A percentile compares a stretch with the other conserved stretches of the same genome.
Evolutionary conservation across 2,329 filamentous ascomycete genomes (phyloP).

Genomic region (Diplodia corticola): DNA sequence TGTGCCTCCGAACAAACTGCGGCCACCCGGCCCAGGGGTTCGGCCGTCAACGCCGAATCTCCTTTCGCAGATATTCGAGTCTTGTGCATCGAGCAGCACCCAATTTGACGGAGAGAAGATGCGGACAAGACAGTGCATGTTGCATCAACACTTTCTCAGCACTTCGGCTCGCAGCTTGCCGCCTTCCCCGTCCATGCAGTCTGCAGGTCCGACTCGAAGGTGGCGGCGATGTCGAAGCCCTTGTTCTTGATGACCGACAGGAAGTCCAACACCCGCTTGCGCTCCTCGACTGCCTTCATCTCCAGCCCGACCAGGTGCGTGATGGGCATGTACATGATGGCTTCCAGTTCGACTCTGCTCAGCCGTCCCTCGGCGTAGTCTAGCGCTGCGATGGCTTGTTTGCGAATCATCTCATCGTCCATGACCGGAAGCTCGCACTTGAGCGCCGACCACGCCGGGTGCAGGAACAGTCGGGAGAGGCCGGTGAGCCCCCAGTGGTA

Average conservation of each 20-base stretch:
- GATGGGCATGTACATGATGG: conserved; percentile 17
- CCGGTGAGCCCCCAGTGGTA: conserved; percentile 21
- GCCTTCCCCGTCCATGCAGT: not conserved
- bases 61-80: not conserved
- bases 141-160: not conserved
- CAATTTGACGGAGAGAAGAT: not conserved
- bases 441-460: conserved; percentile 18
- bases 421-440: conserved; percentile 18
- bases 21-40: not conserved
- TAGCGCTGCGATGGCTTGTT: conserved; percentile 18
- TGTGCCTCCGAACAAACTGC: not conserved
- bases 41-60: no score
- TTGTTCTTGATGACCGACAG: conserved; percentile 15
- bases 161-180: not conserved
- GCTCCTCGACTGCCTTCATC: conserved; percentile 18
- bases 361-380: conserved; percentile 14
- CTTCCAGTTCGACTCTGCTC: conserved; percentile 17
- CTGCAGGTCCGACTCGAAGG: conserved; percentile 10
- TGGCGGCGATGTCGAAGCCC: conserved; percentile 15
- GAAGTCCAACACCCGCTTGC: conserved; percentile 16
- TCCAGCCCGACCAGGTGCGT: conserved; percentile 16
- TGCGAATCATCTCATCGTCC: conserved; percentile 20
- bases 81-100: not conserved
- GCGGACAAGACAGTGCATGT: no score
- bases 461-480: conserved; percentile 15